Evolutionary conservation across 257 asterid genomes (phyloP).

Genomic region (Scutellaria baicalensis): DNA sequence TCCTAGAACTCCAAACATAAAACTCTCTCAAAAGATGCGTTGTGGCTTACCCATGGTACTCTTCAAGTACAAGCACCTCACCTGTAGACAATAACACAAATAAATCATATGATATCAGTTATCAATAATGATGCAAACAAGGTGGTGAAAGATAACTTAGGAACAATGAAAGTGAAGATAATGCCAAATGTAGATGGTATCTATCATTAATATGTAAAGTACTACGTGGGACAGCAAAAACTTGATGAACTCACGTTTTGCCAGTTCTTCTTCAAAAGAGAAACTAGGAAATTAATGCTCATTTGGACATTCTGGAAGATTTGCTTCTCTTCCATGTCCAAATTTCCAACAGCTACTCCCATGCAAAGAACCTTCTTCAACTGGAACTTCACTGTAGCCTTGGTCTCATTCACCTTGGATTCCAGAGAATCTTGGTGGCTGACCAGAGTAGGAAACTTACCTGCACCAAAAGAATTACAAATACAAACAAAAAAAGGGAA

Average conservation of each 20-base stretch:
- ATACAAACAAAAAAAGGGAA: neutral
- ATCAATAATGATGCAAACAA: neutral
- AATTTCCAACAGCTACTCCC: conserved; percentile 57
- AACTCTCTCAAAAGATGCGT: conserved; percentile 30
- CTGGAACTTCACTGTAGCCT: conserved; percentile 50
- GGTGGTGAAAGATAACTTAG: neutral
- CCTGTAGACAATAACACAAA: conserved; percentile 20
- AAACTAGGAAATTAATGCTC: conserved; percentile 45
- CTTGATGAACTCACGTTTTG: conserved; percentile 32
- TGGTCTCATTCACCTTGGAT: conserved; percentile 46
- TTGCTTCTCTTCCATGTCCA: conserved; percentile 47
- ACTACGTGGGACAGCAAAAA: neutral
- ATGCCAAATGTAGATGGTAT: neutral
- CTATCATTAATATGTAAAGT: no score
- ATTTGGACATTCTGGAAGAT: conserved; percentile 46
- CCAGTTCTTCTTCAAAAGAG: conserved; percentile 49
- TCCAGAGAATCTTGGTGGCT: conserved; percentile 45
- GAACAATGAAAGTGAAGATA: no score
- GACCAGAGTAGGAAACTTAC: conserved; percentile 50
- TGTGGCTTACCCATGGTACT: conserved; percentile 51
- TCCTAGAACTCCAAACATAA: neutral
- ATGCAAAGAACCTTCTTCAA: conserved; percentile 54
- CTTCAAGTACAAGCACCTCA: conserved; percentile 50
- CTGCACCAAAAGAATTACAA: conserved; percentile 15
- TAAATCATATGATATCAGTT: neutral